Base-by-base conservation (phyloP, 1,284 basidiomycete genomes). In the Ustilago loliicola region DNA sequence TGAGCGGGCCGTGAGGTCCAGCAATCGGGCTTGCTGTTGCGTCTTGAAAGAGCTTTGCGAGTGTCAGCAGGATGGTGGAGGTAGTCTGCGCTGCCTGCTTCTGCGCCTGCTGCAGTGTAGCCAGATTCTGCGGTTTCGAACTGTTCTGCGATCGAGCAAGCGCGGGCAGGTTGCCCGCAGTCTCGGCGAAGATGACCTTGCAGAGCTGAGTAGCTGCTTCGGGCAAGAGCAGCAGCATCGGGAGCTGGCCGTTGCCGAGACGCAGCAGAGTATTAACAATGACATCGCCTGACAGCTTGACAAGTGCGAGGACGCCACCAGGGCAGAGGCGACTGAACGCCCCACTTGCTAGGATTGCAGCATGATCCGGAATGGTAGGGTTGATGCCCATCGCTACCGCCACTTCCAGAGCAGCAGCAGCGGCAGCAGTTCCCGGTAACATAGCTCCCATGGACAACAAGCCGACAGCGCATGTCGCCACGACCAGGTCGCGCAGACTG, bases 11-110 rank as follows among this genome's bases (percentile, higher is more conserved):
- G n/a, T 82, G 69, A 1, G 77, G 55, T 25, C 69, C 72, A 11
- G 80, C 73, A 2, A 66, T 69, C 1, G 84, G 81, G 30, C 65
- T 77, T 3, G 72, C 66, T 25, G 80, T 84, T 2, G 85, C 85
- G 64, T 90, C 89, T 79, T 91, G 91, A 45, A 90, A 88, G 25
- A 89, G 85, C 81, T 90, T 91, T 19, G 91, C 90, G 17, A 91
- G 87, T 7, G 89, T 89, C 45, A 91, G 87, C 21, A 91, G 82
- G 55, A 90, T 87, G 17, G 89, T 90, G 58, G 89, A 89, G 36
- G 89, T 89, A 69, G 89, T 89, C 77, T 87, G 87, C 62, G 78
- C 64, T 10, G 82, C 71, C 68, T 72, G 83, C 53, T 65, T 85
- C 53, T 68, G 70, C 87, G 88, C 56, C 85, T 83, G 76, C 62